Conservation (phyloP, 2,329 filamentous ascomycete genomes). For the Alternaria ventricosa region DNA sequence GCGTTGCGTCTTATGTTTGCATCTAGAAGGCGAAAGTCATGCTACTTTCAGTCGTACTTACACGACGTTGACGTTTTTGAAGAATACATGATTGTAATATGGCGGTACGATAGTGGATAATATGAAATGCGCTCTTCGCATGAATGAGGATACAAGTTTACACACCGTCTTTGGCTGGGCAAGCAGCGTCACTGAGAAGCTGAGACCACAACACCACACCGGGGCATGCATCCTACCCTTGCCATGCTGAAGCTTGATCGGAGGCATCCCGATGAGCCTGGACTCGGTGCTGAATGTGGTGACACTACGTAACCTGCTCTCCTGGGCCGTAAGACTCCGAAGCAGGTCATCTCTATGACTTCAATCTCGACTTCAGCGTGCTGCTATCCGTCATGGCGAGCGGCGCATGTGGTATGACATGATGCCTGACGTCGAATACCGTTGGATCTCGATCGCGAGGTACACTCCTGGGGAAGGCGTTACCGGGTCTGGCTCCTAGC, state of each 20-base stretch:
- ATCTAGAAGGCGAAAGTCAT: slow-evolving; percentile 32
- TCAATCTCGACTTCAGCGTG: not conserved
- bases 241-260: not conserved
- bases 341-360: not conserved
- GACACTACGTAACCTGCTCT: not conserved
- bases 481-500: slow-evolving; percentile 6
- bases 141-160: slow-evolving; percentile 7
- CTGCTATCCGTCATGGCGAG: not conserved
- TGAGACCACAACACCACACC: not conserved
- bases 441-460: slow-evolving; percentile 2
- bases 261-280: not conserved
- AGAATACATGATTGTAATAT: slow-evolving; percentile 29
- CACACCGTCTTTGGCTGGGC: slow-evolving; percentile 11
- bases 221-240: not conserved
- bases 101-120: not conserved
- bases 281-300: not conserved
- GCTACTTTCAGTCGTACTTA: slow-evolving; percentile 19
- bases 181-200: slow-evolving; percentile 1
- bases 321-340: not conserved
- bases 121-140: not conserved
- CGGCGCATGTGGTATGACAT: slow-evolving; percentile 6
- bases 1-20: slow-evolving; percentile 25
- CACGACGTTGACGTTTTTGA: slow-evolving; percentile 20
- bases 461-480: not conserved
- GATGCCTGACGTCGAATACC: not conserved